Percentiles rank a stretch among this genome's conserved stretches.
Evolutionary conservation across 768 basidiomycete genomes (phyloP).

Genomic region (Jaapia argillacea): DNA sequence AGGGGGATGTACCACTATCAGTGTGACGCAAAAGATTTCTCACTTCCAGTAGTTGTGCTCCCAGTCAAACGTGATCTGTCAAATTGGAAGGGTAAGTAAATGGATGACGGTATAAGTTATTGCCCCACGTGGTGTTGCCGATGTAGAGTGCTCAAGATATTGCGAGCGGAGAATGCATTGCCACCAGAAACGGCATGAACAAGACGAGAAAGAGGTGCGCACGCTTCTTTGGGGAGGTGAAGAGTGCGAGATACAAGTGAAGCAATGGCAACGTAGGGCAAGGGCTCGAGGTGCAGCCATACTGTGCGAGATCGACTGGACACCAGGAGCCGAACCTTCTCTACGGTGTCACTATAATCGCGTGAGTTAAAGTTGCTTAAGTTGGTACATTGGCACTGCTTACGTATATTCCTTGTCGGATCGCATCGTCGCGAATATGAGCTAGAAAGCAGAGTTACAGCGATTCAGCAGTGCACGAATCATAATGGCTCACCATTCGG

Average conservation of each 20-base stretch:
- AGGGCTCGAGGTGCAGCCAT: slow-evolving; percentile 58
- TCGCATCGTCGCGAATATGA: slow-evolving; percentile 54
- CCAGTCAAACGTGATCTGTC: slow-evolving; percentile 56
- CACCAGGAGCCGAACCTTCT: slow-evolving; percentile 48
- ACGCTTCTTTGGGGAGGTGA: slow-evolving; percentile 47
- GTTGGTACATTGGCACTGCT: slow-evolving; percentile 6
- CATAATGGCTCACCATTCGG: slow-evolving; percentile 36
- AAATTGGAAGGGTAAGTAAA: slow-evolving; percentile 1
- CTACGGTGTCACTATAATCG: slow-evolving; percentile 32
- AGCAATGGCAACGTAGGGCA: slow-evolving; percentile 45
- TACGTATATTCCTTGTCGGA: slow-evolving; percentile 35
- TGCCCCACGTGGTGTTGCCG: slow-evolving; percentile 49
- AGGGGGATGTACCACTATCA: background rate
- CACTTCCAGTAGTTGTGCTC: slow-evolving; percentile 59
- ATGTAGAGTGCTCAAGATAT: slow-evolving; percentile 51
- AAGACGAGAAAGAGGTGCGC: slow-evolving; percentile 40
- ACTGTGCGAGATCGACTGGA: slow-evolving; percentile 44
- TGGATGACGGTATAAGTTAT: background rate
- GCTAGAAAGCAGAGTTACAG: slow-evolving; percentile 23
- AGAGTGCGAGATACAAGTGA: slow-evolving; percentile 54
- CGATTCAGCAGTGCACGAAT: slow-evolving; percentile 1
- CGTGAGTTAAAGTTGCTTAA: background rate
- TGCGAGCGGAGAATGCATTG: slow-evolving; percentile 63
- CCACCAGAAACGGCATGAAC: slow-evolving; percentile 51
- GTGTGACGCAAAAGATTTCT: slow-evolving; percentile 14